phyloP scores from a whole-genome alignment of 1,139 yeast genomes.

The Lipomyces yarrowii region DNA sequence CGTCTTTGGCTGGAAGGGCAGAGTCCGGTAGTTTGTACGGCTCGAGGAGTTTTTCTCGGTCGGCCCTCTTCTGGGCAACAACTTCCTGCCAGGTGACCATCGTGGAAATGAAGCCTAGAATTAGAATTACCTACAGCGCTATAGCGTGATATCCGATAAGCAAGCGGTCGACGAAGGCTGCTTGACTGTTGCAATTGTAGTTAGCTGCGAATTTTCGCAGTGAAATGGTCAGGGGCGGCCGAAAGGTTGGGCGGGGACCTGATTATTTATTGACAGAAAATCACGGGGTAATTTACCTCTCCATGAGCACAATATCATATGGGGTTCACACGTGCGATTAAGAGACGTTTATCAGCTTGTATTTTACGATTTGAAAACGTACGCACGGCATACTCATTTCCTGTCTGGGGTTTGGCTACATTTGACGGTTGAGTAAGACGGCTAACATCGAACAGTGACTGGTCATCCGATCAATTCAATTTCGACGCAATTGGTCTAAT shows the following conservation, averaged over 20 bases:
- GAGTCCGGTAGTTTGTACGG: constrained; percentile 24
- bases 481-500: background rate
- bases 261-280: background rate
- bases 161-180: background rate
- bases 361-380: no score
- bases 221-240: no score
- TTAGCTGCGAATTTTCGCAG: background rate
- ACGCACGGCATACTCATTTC: no score
- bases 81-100: constrained; percentile 33
- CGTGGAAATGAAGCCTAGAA: background rate
- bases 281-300: no score
- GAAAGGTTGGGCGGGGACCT: background rate
- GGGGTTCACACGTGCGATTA: no score
- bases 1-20: constrained; percentile 27
- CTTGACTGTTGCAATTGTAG: background rate
- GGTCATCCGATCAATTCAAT: background rate
- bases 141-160: background rate
- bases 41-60: constrained; percentile 27
- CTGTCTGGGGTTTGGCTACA: no score
- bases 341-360: no score
- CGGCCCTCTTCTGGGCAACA: constrained; percentile 30
- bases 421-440: no score
- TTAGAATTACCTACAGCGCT: background rate
- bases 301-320: no score
- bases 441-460: background rate